Percentiles rank a stretch among this genome's conserved stretches.
Evolutionary conservation across 352 stramenopile genomes (phyloP).

Genomic region (Peronospora farinosa): DNA sequence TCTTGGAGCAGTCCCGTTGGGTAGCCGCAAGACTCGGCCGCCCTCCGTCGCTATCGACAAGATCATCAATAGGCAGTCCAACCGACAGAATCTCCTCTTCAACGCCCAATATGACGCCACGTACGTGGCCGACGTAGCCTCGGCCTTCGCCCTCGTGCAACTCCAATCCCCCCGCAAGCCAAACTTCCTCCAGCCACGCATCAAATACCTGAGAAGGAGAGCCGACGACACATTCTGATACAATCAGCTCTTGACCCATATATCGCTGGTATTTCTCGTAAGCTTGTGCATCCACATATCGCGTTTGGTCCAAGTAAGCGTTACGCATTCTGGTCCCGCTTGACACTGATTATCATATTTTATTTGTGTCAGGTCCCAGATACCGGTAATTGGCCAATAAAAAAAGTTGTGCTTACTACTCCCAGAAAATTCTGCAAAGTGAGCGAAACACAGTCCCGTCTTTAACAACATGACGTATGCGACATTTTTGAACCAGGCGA

Average conservation of each 20-base stretch:
- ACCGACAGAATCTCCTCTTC: constrained; percentile 62
- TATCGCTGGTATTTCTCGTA: constrained; percentile 44
- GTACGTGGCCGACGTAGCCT: constrained; percentile 51
- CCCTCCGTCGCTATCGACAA: constrained; percentile 24
- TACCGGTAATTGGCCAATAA: constrained; percentile 17
- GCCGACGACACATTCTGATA: constrained; percentile 45
- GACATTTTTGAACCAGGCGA: too few relatives aligned
- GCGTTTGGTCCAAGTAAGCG: constrained; percentile 25
- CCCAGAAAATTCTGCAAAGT: too few relatives aligned
- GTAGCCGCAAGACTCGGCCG: constrained; percentile 23
- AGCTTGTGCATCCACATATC: constrained; percentile 31
- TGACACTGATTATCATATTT: constrained; percentile 4
- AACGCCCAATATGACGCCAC: constrained; percentile 40
- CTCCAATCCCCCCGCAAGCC: constrained; percentile 32
- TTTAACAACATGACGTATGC: too few relatives aligned
- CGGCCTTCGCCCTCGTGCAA: constrained; percentile 43
- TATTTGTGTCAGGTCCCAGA: not conserved
- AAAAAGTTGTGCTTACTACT: constrained; percentile 5
- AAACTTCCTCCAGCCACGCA: constrained; percentile 52
- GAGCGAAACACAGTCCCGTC: too few relatives aligned
- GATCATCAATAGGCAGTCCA: constrained; percentile 27
- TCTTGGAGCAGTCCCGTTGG: constrained; percentile 25
- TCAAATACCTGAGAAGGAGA: constrained; percentile 53
- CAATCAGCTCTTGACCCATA: constrained; percentile 54
- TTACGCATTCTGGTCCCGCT: constrained; percentile 10